Conservation (phyloP, 2,329 filamentous ascomycete genomes). For the Penicillium fuscoglaucum region DNA sequence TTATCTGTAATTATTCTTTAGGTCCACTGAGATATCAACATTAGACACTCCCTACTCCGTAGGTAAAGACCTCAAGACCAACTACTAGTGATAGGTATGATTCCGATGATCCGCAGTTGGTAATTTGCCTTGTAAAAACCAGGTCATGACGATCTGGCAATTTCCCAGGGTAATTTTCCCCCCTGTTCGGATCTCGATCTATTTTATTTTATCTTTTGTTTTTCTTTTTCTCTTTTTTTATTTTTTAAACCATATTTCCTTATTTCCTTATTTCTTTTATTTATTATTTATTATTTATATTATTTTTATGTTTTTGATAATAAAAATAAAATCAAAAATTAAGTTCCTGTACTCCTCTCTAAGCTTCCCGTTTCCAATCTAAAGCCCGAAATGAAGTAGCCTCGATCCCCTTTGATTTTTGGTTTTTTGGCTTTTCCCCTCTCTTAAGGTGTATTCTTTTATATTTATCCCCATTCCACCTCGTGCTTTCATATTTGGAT, state of each 20-base stretch:
- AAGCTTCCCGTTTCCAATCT: constrained; percentile 23
- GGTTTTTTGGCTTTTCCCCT: constrained; percentile 10
- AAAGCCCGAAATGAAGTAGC: constrained; percentile 25
- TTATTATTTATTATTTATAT: too few species aligned
- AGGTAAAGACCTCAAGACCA: too few species aligned
- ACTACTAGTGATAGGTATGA: constrained; percentile 18
- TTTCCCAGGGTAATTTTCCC: constrained; percentile 12
- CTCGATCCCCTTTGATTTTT: constrained; percentile 24
- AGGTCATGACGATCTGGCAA: constrained; percentile 20
- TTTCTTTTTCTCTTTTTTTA: neutral
- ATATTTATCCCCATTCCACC: constrained; percentile 20
- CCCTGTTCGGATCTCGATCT: constrained; percentile 13
- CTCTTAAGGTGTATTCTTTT: constrained; percentile 9
- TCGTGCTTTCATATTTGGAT: constrained; percentile 26
- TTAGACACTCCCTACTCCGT: too few species aligned
- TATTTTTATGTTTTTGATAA: neutral
- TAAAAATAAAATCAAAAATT: constrained; percentile 1
- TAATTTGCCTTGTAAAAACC: constrained; percentile 25
- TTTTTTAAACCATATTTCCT: neutral
- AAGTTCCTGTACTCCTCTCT: constrained; percentile 13
- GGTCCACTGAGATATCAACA: neutral
- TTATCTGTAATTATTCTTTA: neutral
- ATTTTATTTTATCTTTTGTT: neutral
- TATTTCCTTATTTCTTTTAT: neutral
- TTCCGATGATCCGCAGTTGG: constrained; percentile 27